Evolutionary conservation across 2,329 filamentous ascomycete genomes (phyloP).

Genomic region (Colletotrichum tropicale): DNA sequence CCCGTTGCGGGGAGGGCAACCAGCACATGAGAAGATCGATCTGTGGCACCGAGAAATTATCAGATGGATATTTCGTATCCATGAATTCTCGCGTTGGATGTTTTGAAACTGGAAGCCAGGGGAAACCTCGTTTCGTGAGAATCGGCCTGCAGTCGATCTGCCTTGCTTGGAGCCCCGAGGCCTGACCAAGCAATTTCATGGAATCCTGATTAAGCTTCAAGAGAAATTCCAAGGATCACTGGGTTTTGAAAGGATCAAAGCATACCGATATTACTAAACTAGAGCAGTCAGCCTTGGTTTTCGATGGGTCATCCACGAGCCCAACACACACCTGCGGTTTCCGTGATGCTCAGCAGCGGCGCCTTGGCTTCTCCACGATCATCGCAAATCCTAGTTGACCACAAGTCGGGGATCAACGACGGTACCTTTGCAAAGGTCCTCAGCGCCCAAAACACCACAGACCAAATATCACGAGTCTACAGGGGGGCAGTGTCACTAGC

Average conservation of each 20-base stretch:
- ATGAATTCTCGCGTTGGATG: neutral
- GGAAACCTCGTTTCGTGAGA: neutral
- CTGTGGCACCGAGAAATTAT: no score
- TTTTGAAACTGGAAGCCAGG: neutral
- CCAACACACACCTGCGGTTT: neutral
- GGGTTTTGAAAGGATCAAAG: rapidly evolving
- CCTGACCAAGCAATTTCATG: neutral
- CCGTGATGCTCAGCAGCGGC: rapidly evolving
- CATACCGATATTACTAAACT: neutral
- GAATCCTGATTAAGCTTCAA: rapidly evolving
- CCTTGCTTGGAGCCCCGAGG: neutral
- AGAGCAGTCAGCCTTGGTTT: neutral
- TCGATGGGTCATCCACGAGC: neutral
- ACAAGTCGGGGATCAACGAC: neutral
- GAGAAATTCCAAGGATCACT: neutral
- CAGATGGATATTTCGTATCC: neutral
- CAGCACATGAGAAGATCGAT: neutral
- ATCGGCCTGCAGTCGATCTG: neutral
- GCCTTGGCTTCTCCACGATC: neutral
- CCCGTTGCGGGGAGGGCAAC: neutral
- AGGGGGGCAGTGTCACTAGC: neutral
- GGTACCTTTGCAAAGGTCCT: neutral
- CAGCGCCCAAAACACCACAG: neutral
- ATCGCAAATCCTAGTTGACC: neutral
- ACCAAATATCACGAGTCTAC: neutral